Percentiles rank a stretch among this genome's conserved stretches.
These are phyloP conservation scores for Colletotrichum brevisporum DNA, from an alignment of 2,329 filamentous ascomycete species.

Conservation along the genomic window DNA sequence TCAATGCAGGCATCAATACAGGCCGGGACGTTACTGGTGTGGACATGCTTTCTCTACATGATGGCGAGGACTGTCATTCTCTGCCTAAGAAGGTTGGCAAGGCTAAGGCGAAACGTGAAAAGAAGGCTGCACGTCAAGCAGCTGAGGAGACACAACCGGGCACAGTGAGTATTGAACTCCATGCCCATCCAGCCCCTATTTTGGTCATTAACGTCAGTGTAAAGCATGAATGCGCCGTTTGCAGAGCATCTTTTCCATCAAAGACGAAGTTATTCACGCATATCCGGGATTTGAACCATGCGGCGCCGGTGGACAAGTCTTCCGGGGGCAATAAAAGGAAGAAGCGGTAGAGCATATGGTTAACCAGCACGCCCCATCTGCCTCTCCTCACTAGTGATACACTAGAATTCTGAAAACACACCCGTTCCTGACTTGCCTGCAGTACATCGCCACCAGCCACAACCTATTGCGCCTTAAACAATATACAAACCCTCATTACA, in stretches of 20 bases:
- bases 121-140: conserved; percentile 59
- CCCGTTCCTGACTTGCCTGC: too few species aligned
- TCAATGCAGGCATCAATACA: too few species aligned
- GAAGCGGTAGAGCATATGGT: conserved; percentile 48
- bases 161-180: conserved; percentile 49
- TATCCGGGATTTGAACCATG: conserved; percentile 76
- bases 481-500: too few species aligned
- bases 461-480: too few species aligned
- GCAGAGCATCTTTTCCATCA: conserved; percentile 66
- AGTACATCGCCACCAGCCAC: too few species aligned
- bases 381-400: not conserved
- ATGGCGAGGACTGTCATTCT: not conserved
- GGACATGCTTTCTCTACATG: not conserved
- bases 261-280: conserved; percentile 82
- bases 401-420: too few species aligned
- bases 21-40: not conserved
- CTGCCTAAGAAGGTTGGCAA: conserved; percentile 62
- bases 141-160: conserved; percentile 48
- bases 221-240: conserved; percentile 61
- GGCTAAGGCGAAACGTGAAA: conserved; percentile 65
- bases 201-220: conserved; percentile 4
- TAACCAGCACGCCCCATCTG: not conserved
- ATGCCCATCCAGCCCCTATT: not conserved
- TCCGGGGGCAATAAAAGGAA: conserved; percentile 51
- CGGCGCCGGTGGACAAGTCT: conserved; percentile 55